Evolutionary conservation across 768 basidiomycete species (phyloP).

Genomic region (Trametes maxima): DNA sequence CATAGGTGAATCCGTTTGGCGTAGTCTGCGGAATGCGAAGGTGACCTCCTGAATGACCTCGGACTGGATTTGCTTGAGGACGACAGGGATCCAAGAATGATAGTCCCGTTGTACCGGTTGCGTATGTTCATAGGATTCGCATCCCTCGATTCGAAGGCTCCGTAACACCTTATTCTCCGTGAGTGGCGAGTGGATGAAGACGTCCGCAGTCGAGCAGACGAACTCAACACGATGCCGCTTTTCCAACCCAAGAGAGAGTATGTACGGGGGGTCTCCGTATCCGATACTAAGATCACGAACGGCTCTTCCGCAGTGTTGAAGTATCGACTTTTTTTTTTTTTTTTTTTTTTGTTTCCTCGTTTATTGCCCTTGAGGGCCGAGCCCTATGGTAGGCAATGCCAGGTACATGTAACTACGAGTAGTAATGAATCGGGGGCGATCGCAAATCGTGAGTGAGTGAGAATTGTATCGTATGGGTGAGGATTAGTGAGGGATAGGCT

Average conservation of each 20-base stretch:
- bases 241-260: not conserved
- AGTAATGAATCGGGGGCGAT: no score
- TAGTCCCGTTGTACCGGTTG: not conserved
- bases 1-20: not conserved
- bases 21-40: not conserved
- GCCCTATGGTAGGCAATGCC: no score
- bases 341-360: no score
- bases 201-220: not conserved
- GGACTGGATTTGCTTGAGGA: not conserved
- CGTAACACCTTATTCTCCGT: not conserved
- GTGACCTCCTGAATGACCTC: not conserved
- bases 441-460: no score
- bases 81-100: not conserved
- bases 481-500: no score
- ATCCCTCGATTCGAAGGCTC: constrained; percentile 1
- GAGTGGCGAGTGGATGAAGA: not conserved
- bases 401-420: no score
- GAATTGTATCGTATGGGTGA: no score
- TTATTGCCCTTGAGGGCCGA: no score
- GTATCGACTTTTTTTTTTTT: not conserved
- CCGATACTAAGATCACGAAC: constrained; percentile 3
- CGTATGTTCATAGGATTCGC: not conserved
- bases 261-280: constrained; percentile 2
- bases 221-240: not conserved
- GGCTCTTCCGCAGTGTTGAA: not conserved